Conservation (phyloP, 2,329 filamentous ascomycete species). For the Fusarium sp. region DNA sequence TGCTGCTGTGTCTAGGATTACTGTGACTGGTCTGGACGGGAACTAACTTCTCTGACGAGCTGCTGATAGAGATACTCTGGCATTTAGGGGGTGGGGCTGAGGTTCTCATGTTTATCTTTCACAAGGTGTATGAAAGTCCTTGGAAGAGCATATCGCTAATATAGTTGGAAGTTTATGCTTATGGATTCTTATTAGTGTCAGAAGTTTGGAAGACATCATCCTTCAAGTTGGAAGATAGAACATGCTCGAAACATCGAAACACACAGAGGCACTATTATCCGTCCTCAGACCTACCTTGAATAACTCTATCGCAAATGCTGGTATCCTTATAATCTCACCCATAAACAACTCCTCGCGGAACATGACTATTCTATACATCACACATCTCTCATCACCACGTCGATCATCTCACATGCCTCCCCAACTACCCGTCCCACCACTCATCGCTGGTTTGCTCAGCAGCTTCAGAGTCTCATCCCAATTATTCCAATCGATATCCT, state of each 20-base stretch:
- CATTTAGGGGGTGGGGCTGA: no score
- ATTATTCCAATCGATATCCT: constrained; percentile 36
- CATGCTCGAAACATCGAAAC: not conserved
- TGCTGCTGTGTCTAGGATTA: not conserved
- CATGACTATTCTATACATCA: not conserved
- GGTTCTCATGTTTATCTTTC: not conserved
- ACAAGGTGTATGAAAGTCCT: not conserved
- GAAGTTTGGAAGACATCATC: not conserved
- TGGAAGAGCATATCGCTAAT: not conserved
- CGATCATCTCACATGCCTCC: constrained; percentile 25
- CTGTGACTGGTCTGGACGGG: not conserved
- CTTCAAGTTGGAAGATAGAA: not conserved
- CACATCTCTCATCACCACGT: not conserved
- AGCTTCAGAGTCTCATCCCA: constrained; percentile 30
- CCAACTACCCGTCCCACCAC: constrained; percentile 27
- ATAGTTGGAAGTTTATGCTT: not conserved
- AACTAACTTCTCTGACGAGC: not conserved
- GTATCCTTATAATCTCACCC: not conserved
- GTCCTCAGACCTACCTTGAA: not conserved
- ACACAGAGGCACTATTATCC: not conserved
- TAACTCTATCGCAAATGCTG: not conserved
- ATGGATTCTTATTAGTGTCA: not conserved
- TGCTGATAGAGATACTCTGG: not conserved
- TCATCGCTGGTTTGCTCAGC: constrained; percentile 5
- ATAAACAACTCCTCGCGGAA: not conserved